Conservation (phyloP, 129 eudicot species). For the Lactuca sativa region DNA sequence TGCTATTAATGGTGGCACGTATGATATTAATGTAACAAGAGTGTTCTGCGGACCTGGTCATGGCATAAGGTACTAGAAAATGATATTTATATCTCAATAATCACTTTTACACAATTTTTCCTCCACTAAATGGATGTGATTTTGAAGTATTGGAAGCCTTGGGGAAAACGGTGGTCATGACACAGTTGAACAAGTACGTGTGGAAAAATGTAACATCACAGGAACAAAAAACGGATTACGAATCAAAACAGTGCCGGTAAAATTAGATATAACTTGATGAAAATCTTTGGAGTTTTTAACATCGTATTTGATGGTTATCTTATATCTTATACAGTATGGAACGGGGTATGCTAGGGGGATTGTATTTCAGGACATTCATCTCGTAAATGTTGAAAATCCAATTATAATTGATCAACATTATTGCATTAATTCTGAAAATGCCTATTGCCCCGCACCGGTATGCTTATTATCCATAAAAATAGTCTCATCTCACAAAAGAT, state of each 20-base stretch:
- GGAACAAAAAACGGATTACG: slow-evolving; percentile 38
- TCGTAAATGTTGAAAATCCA: too few species aligned
- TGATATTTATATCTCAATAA: neutral
- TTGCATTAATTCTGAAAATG: slow-evolving; percentile 5
- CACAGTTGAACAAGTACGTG: neutral
- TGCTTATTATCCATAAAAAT: neutral
- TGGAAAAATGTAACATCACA: slow-evolving; percentile 32
- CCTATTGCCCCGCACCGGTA: slow-evolving; percentile 25
- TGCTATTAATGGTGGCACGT: slow-evolving; percentile 19
- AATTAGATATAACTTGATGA: neutral
- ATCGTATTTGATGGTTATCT: neutral
- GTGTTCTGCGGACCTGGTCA: slow-evolving; percentile 27
- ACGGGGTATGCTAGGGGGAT: too few species aligned
- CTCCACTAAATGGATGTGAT: neutral
- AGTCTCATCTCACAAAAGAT: neutral
- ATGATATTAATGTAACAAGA: slow-evolving; percentile 6
- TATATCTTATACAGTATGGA: too few species aligned
- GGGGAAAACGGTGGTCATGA: too few species aligned
- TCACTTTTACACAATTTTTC: neutral
- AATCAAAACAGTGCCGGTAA: slow-evolving; percentile 49
- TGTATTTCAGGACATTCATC: too few species aligned
- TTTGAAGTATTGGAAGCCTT: slow-evolving; percentile 37
- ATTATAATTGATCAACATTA: slow-evolving; percentile 25
- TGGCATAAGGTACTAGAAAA: slow-evolving; percentile 26
- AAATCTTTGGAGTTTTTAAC: neutral